These are phyloP conservation scores for Trametes punicea DNA, from an alignment of 768 basidiomycete species.

Conservation along the genomic window DNA sequence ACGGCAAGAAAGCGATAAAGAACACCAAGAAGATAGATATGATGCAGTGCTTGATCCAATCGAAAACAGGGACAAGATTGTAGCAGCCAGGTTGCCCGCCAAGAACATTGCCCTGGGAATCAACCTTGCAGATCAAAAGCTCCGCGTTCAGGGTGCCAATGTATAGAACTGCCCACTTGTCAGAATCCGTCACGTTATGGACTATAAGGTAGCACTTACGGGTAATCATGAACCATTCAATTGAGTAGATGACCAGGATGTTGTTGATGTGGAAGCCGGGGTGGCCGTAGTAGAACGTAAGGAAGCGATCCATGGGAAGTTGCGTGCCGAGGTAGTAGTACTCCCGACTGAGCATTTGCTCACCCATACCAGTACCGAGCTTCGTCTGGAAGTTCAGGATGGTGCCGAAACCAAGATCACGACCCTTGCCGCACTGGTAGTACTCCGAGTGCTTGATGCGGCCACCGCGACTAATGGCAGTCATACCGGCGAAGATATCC, in stretches of 20 bases:
- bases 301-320: conserved; percentile 95
- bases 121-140: conserved; percentile 82
- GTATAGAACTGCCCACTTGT: conserved; percentile 63
- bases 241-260: conserved; percentile 96
- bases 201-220: conserved; percentile 45
- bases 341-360: conserved; percentile 99
- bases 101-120: conserved; percentile 74
- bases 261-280: conserved; percentile 99
- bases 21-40: conserved; percentile 98
- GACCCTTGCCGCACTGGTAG: conserved; percentile 98
- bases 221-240: conserved; percentile 96
- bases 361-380: conserved; percentile 99
- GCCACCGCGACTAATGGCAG: conserved; percentile 95
- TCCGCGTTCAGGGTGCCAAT: conserved; percentile 97
- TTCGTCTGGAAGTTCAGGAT: conserved; percentile 99
- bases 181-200: not conserved
- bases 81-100: conserved; percentile 91
- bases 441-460: conserved; percentile 99
- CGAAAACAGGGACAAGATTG: conserved; percentile 93
- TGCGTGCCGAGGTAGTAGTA: conserved; percentile 99
- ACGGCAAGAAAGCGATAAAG: conserved; percentile 93
- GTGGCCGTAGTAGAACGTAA: conserved; percentile 99
- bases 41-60: conserved; percentile 97
- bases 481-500: conserved; percentile 99
- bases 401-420: conserved; percentile 98